Base-by-base conservation (phyloP, 2,329 filamentous ascomycete species). In the Botryosphaeria dothidea region DNA sequence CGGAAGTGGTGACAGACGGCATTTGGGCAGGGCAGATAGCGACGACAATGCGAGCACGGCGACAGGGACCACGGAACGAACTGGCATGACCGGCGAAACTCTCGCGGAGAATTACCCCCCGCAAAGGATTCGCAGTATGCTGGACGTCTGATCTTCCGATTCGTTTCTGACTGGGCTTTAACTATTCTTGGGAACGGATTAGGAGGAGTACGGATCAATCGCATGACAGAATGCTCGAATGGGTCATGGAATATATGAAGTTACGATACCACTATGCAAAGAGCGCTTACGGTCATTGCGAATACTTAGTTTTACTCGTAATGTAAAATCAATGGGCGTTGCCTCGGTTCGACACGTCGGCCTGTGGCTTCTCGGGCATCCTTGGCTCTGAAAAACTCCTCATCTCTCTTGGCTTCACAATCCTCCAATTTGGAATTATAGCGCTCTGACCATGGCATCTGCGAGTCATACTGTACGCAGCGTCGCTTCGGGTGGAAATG, bases 91-190 rank as follows among this genome's bases (percentile, higher is more conserved):
- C 62, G 69, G 67, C 41, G 67, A 66, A 64, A 73, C 71, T 8
- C 36, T 71, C 25, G 70, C 72, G 25, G 25, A 58, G 7, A 66
- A 72, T 11, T 68, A 68, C 46, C 73, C 74, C 21, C 77, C 79
- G 60, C 63, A 62, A 65, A 69, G 74, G 45, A 65, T 77, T 3
- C 73, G 75, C 66, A 79, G 77, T 68, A 81, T 81, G 79, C 69
- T 81, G 69, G 78, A 80, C 72, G 69, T 80, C 9, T 80, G 66
- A 51, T 45, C 5, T 41, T 41, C 13, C 31, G 8, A 6, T 46
- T 45, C n/a, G 34, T n/a, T 46, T 6, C 34, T 31, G 4, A 19
- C 13, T 11, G 21, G 21, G 7, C 17, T 17, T 43, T 6, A 9
- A 7, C 17, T 49, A 48, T 41, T 56, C 31, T 56, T 38, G 34